Evolutionary conservation across 495 filamentous ascomycete species (phyloP).

Genomic region (Tetracladium setigerum): DNA sequence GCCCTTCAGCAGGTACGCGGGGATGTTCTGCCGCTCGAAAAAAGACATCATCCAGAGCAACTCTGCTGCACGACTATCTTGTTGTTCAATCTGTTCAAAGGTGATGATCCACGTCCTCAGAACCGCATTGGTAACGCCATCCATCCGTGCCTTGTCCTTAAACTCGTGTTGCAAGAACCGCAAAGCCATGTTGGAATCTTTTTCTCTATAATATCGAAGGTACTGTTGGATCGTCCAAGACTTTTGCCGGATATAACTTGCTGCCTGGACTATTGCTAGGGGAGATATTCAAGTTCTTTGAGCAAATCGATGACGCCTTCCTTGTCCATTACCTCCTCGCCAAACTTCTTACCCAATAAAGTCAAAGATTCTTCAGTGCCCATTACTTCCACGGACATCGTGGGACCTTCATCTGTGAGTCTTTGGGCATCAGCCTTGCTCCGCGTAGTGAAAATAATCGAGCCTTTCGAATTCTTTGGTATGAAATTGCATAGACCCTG

Average conservation of each 20-base stretch:
- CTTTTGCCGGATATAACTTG: constrained; percentile 25
- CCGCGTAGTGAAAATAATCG: constrained; percentile 27
- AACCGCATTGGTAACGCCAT: constrained; percentile 21
- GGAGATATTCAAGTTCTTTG: constrained; percentile 25
- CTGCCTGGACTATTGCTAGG: constrained; percentile 30
- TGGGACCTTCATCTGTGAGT: too few species aligned
- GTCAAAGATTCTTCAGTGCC: too few species aligned
- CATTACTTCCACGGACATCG: too few species aligned
- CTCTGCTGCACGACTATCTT: constrained; percentile 16
- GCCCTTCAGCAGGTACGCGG: constrained; percentile 10
- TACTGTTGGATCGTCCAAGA: constrained; percentile 17
- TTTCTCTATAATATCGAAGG: constrained; percentile 6
- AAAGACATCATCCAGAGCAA: constrained; percentile 25
- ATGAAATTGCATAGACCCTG: constrained; percentile 17
- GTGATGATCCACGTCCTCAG: constrained; percentile 41
- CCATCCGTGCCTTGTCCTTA: constrained; percentile 21
- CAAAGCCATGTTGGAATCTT: not conserved
- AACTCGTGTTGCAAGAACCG: constrained; percentile 8
- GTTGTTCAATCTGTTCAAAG: constrained; percentile 32
- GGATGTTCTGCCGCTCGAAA: constrained; percentile 27
- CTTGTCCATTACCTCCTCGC: too few species aligned
- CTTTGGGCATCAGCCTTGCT: too few species aligned
- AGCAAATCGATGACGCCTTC: too few species aligned
- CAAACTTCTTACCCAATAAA: too few species aligned
- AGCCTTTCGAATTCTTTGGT: constrained; percentile 20